phyloP scores from a whole-genome alignment of 768 basidiomycete genomes.

The Podaxis sp. region DNA sequence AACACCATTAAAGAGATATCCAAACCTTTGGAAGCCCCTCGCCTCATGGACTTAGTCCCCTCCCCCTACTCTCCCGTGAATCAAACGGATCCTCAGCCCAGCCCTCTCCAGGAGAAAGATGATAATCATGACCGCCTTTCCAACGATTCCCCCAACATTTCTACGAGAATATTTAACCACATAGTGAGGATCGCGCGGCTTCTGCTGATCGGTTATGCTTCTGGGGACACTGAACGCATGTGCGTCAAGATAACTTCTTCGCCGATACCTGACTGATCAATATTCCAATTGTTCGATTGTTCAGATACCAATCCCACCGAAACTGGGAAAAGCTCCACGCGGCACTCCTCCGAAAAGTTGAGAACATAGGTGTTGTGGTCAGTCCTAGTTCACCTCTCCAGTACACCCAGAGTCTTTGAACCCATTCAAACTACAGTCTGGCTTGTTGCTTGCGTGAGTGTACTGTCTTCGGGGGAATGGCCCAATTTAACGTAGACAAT shows the following conservation, averaged over 20 bases:
- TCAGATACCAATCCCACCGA: conserved; percentile 4
- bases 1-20: neutral
- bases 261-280: neutral
- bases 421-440: neutral
- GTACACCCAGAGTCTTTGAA: neutral
- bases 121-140: neutral
- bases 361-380: conserved; percentile 12
- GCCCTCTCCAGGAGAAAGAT: neutral
- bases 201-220: conserved; percentile 9
- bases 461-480: neutral
- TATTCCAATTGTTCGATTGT: neutral
- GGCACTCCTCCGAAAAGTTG: conserved; percentile 10
- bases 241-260: neutral
- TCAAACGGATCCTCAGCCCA: neutral
- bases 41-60: neutral
- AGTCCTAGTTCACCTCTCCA: neutral
- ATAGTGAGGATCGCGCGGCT: conserved; percentile 6
- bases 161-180: neutral
- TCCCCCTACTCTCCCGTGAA: neutral
- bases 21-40: neutral
- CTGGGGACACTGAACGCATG: neutral
- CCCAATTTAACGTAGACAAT: neutral
- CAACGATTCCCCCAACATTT: neutral
- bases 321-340: conserved; percentile 7
- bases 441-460: conserved; percentile 10